A percentile compares a stretch with the other conserved stretches of the same genome.
These are phyloP conservation scores for Fusarium camptoceras DNA, from an alignment of 2,329 filamentous ascomycete species.

Conservation along the genomic window DNA sequence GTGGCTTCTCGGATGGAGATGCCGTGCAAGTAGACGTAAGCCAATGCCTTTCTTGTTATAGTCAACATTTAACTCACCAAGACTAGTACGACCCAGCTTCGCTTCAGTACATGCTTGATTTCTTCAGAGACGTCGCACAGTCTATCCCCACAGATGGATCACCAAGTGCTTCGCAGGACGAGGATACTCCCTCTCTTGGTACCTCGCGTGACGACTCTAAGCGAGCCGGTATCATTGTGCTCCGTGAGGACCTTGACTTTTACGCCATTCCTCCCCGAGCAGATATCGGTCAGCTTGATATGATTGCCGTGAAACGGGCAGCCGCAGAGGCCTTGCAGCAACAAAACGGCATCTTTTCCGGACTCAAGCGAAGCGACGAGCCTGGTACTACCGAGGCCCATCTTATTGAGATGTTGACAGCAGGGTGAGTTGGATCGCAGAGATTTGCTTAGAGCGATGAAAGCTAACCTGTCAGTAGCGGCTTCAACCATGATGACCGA, in stretches of 20 bases:
- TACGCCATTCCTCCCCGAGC: slow-evolving; percentile 91
- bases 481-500: slow-evolving; percentile 93
- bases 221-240: slow-evolving; percentile 96
- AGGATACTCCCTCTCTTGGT: slow-evolving; percentile 74
- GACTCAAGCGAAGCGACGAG: slow-evolving; percentile 93
- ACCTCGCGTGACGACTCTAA: slow-evolving; percentile 80
- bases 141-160: slow-evolving; percentile 87
- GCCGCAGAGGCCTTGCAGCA: slow-evolving; percentile 86
- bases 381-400: slow-evolving; percentile 97
- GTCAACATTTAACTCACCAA: slow-evolving; percentile 15
- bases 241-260: slow-evolving; percentile 96
- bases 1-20: slow-evolving; percentile 90
- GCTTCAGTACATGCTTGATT: slow-evolving; percentile 98
- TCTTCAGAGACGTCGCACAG: slow-evolving; percentile 95
- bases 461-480: slow-evolving; percentile 65
- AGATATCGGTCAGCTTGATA: slow-evolving; percentile 87
- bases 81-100: slow-evolving; percentile 93
- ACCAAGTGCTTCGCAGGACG: slow-evolving; percentile 72
- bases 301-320: slow-evolving; percentile 96
- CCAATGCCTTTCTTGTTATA: slow-evolving; percentile 42
- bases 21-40: slow-evolving; percentile 97
- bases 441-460: background rate
- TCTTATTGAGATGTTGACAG: slow-evolving; percentile 98
- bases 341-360: slow-evolving; percentile 96
- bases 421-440: slow-evolving; percentile 75